Base-by-base conservation (phyloP, 768 basidiomycete species). In the Sporobolomyces roseus region DNA sequence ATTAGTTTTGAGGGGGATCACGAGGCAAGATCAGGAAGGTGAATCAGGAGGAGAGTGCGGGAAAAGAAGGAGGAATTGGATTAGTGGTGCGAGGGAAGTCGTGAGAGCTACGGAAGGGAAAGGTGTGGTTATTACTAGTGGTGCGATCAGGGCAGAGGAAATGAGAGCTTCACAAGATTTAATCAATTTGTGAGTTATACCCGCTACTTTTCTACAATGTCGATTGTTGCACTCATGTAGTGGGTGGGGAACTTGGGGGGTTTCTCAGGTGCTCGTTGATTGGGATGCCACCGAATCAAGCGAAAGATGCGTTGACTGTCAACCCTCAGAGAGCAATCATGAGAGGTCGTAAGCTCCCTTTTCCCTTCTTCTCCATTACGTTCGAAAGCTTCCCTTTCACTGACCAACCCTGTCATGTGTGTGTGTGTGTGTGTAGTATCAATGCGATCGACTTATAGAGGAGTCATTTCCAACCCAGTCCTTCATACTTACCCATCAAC, bases 71-170 rank as follows among this genome's bases (percentile, higher is more conserved):
- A 83, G 25, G 85, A 86, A 79, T 80, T 88, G 46, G 89, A 91
- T 71, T 90, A 90, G 90, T 89, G 91, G 91, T 85, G 85, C 89
- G 16, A 81, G 87, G 38, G 91, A 93, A 78, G 80, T 93, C 3
- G 82, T 85, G 23, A 83, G 91, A 1, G 89, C 90, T 2, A 87
- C 89, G 4, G 89, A 89, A 71, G 90, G 90, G 1, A 89, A 86
- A 75, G 87, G 85, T 0, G 76, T 92, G 60, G 76, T 93, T 16
- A 79, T 91, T 9, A 87, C 86, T 63, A 83, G 88, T 3, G 89
- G 89, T 0, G 86, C 84, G 0, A 77, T 81, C 13, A 79, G 81
- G 8, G 82, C 85, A 54, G 82, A 82, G 12, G 87, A 90, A 77
- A 77, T 88, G 49, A 81, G 91, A 65, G 86, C 85, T 1, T 87